Percentiles rank a stretch among this genome's conserved stretches.
phyloP scores from a whole-genome alignment of 345 rosid genomes.

The Lepidium africanum region DNA sequence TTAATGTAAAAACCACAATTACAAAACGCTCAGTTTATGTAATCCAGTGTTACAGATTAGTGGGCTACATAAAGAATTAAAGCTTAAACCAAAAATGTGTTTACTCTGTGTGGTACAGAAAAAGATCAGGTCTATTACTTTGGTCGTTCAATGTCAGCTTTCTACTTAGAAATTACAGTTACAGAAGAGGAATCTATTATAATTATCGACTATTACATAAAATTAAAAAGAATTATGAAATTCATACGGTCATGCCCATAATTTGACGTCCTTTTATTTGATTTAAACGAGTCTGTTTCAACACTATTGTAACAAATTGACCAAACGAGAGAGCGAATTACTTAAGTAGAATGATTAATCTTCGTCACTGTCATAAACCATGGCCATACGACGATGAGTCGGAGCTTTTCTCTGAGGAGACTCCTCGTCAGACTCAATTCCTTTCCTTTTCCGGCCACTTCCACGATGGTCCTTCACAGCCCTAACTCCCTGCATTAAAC shows the following conservation, averaged over 20 bases:
- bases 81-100: not conserved
- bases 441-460: conserved; percentile 54
- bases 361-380: conserved; percentile 87
- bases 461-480: conserved; percentile 45
- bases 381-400: conserved; percentile 73
- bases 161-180: not conserved
- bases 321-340: not conserved
- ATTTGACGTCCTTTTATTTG: not conserved
- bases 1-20: not conserved
- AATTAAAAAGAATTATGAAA: not conserved
- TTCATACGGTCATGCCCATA: too few species aligned
- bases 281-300: conserved; percentile 1
- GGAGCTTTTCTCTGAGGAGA: conserved; percentile 75
- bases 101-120: not conserved
- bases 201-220: not conserved
- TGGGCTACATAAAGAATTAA: not conserved
- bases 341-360: conserved; percentile 24
- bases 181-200: not conserved
- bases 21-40: not conserved
- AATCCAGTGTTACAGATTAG: not conserved
- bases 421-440: conserved; percentile 85
- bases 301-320: conserved; percentile 1
- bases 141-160: not conserved
- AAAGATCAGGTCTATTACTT: not conserved
- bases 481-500: conserved; percentile 47